Evolutionary conservation across 2,329 filamentous ascomycete genomes (phyloP).

Genomic region (Botrytis squamosa): DNA sequence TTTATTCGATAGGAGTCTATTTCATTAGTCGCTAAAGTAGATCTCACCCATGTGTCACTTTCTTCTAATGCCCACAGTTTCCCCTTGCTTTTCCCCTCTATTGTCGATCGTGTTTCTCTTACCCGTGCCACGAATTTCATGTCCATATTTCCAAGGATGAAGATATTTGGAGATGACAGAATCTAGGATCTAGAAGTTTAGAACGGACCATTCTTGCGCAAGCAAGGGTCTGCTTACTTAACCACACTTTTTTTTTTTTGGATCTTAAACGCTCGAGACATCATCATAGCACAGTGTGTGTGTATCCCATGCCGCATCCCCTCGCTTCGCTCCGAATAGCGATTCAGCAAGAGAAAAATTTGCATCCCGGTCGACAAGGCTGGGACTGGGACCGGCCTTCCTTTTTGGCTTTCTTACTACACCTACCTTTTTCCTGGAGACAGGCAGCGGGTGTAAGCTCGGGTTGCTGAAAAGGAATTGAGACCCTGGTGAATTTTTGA

Average conservation of each 20-base stretch:
- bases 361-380: slow-evolving; percentile 18
- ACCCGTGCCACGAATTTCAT: slow-evolving; percentile 17
- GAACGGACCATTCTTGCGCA: neutral
- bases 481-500: slow-evolving; percentile 8
- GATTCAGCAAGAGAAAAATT: slow-evolving; percentile 11
- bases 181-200: slow-evolving; percentile 14
- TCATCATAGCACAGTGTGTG: slow-evolving; percentile 12
- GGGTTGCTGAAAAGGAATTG: slow-evolving; percentile 17
- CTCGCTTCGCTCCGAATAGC: neutral
- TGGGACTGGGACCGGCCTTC: slow-evolving; percentile 16
- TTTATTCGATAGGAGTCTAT: neutral
- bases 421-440: slow-evolving; percentile 11
- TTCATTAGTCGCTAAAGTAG: neutral
- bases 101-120: slow-evolving; percentile 20
- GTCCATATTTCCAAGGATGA: slow-evolving; percentile 5
- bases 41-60: slow-evolving; percentile 12
- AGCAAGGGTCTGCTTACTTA: slow-evolving; percentile 9
- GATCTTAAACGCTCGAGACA: slow-evolving; percentile 9
- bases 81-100: slow-evolving; percentile 14
- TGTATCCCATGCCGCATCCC: neutral
- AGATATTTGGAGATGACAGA: slow-evolving; percentile 14
- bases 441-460: slow-evolving; percentile 11
- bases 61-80: neutral
- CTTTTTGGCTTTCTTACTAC: slow-evolving; percentile 7
- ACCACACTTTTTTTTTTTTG: slow-evolving; percentile 2